Conservation (phyloP, 2,329 filamentous ascomycete species). For the Cladosporium sp. region DNA sequence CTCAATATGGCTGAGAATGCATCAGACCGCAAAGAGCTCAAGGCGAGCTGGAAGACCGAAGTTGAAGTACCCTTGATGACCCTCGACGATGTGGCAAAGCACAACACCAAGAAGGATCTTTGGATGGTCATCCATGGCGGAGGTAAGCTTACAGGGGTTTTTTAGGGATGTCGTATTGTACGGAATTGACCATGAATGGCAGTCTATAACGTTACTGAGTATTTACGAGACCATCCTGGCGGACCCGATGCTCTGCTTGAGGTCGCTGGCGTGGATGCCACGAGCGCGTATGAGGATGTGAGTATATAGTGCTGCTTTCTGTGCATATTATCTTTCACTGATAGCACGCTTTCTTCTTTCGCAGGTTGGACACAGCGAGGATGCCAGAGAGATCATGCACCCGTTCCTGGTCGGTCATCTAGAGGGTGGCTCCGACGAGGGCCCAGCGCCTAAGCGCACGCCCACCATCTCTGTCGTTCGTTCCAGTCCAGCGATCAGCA, state of each 20-base stretch:
- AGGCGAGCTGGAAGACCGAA: slow-evolving; percentile 34
- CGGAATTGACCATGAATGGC: not conserved
- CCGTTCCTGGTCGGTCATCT: slow-evolving; percentile 35
- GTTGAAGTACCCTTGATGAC: slow-evolving; percentile 82
- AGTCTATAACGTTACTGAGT: slow-evolving; percentile 85
- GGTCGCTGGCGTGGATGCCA: slow-evolving; percentile 93
- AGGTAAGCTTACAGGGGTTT: slow-evolving; percentile 8
- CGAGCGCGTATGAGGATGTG: slow-evolving; percentile 83
- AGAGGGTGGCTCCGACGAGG: slow-evolving; percentile 17
- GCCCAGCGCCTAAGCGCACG: not conserved
- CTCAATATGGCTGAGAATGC: not conserved
- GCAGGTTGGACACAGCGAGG: slow-evolving; percentile 47
- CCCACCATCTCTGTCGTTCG: not conserved
- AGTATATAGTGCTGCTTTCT: not conserved
- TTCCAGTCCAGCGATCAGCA: not conserved
- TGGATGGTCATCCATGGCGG: slow-evolving; percentile 95
- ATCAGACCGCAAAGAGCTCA: slow-evolving; percentile 20
- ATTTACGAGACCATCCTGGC: slow-evolving; percentile 93
- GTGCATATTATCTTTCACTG: too few species aligned
- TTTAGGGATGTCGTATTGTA: not conserved
- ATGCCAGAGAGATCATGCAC: slow-evolving; percentile 40
- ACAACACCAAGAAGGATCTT: slow-evolving; percentile 94
- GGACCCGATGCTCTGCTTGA: slow-evolving; percentile 91
- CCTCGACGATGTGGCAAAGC: slow-evolving; percentile 89
- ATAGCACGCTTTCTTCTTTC: not conserved